phyloP scores from a whole-genome alignment of 2,329 filamentous ascomycete species.

The Xenoacremonium recifei region DNA sequence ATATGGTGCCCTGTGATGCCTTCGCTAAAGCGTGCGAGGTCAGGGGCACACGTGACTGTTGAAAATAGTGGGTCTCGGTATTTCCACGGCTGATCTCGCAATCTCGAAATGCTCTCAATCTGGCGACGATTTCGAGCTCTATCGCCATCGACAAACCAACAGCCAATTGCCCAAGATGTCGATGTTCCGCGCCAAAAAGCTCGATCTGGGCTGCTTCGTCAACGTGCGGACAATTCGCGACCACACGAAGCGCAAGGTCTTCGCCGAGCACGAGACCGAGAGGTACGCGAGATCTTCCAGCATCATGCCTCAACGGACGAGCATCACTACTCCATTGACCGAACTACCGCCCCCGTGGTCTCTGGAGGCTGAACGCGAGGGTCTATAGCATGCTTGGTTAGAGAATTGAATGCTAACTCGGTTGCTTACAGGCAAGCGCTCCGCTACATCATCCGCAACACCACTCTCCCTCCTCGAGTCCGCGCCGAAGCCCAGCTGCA shows the following conservation, averaged over 20 bases:
- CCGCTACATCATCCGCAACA: constrained; percentile 92
- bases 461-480: constrained; percentile 74
- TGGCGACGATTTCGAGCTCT: constrained; percentile 14
- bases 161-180: constrained; percentile 57
- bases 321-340: background rate
- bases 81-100: constrained; percentile 12
- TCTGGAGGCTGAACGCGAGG: too few species aligned
- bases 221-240: constrained; percentile 88
- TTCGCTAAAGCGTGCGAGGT: too few species aligned
- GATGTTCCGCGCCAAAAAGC: constrained; percentile 85
- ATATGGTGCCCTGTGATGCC: too few species aligned
- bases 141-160: constrained; percentile 9
- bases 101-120: constrained; percentile 2
- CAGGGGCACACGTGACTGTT: too few species aligned
- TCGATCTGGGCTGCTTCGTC: constrained; percentile 84
- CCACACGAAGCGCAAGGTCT: constrained; percentile 94
- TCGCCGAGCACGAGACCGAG: constrained; percentile 81
- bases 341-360: background rate
- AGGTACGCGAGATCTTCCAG: constrained; percentile 55
- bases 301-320: too few species aligned
- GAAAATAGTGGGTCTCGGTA: too few species aligned
- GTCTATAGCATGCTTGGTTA: too few species aligned
- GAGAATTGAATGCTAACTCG: constrained; percentile 14
- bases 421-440: constrained; percentile 73
- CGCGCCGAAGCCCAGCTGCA: constrained; percentile 92